A percentile compares a stretch with the other conserved stretches of the same genome.
Conservation (phyloP, 768 basidiomycete genomes). For the Rubroboletus pulcherrimus region DNA sequence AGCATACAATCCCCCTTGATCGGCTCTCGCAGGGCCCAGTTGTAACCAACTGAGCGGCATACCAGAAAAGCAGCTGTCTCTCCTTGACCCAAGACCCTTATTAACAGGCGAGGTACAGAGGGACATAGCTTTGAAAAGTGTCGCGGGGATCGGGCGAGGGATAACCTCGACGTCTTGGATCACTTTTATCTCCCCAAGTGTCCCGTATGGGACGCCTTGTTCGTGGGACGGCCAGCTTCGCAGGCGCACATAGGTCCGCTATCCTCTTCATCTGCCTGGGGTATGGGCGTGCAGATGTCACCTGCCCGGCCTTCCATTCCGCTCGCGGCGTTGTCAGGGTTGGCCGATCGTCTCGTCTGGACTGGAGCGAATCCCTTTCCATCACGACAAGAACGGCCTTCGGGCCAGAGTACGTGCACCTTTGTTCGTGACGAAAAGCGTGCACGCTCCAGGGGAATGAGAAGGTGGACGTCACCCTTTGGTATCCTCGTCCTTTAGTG, state of each 20-base stretch:
- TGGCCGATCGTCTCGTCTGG: background rate
- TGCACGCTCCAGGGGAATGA: constrained; percentile 20
- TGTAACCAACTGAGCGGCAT: constrained; percentile 56
- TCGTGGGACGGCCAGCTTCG: background rate
- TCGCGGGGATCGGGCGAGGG: constrained; percentile 50
- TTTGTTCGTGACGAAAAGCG: background rate
- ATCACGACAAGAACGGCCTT: background rate
- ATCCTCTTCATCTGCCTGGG: background rate
- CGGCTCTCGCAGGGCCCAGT: constrained; percentile 59
- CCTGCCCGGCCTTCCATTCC: background rate
- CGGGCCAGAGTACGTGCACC: background rate
- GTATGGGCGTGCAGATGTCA: background rate
- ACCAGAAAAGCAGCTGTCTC: constrained; percentile 56
- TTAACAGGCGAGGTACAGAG: constrained; percentile 17
- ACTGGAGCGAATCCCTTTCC: background rate
- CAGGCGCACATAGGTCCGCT: accelerated
- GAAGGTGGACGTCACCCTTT: constrained; percentile 6
- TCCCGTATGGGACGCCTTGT: constrained; percentile 14
- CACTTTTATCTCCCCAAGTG: constrained; percentile 16
- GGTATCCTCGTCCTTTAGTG: constrained; percentile 25
- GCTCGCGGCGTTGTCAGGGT: background rate
- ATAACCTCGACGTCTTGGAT: background rate
- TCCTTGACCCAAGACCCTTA: constrained; percentile 42
- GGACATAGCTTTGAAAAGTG: constrained; percentile 45
- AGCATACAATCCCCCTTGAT: constrained; percentile 62